Base-by-base conservation (phyloP, 2,329 filamentous ascomycete species). In the Tolypocladium inflatum region DNA sequence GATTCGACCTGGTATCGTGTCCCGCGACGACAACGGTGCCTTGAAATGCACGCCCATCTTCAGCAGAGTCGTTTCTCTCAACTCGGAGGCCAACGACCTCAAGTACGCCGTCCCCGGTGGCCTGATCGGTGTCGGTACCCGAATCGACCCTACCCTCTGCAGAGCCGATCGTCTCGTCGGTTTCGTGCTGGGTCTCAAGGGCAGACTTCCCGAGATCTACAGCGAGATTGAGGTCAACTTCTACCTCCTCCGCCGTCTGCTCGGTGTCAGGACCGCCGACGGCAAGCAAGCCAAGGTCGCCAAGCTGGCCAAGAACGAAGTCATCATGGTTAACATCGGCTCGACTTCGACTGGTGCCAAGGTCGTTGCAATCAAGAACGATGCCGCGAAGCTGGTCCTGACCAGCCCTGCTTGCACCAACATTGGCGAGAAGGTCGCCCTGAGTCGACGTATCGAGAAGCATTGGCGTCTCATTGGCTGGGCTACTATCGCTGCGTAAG, bases 311-410 rank as follows among this genome's bases (percentile, higher is more conserved):
- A 99, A 97, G 86, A 97, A 96, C 78, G 94, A 99, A 76, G 91
- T 97, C 69, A 88, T 99, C 76, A 97, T 99, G 94, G 94, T 99
- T 65, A 99, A 99, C 81, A 99, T 99, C 72, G 94, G 94, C 62
- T 96, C 91, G 42, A 97, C 93, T 11, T 95, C 94, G 53, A 97
- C 93, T 17, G 94, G 94, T 76, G 94, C 94, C 65, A 99, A 97
- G 85, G 91, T 99, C 57, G 85, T 94, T 59, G 93, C 91, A 68
- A 95, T 97, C 72, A 97, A 94, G 84, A 92, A 93, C 70, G 94
- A 99, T 83, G 93, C 92, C 59, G 94, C 94, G 59, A 97, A 97
- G 80, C 83, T 99, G 65, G 88, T 90, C 60, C 80, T 99, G 67
- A 97, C 92, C 61, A 93, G 86, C 72, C 92, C 92, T 51, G 94